These are phyloP conservation scores for Aspergillus ostianus DNA, from an alignment of 495 filamentous ascomycete genomes.

Conservation along the genomic window DNA sequence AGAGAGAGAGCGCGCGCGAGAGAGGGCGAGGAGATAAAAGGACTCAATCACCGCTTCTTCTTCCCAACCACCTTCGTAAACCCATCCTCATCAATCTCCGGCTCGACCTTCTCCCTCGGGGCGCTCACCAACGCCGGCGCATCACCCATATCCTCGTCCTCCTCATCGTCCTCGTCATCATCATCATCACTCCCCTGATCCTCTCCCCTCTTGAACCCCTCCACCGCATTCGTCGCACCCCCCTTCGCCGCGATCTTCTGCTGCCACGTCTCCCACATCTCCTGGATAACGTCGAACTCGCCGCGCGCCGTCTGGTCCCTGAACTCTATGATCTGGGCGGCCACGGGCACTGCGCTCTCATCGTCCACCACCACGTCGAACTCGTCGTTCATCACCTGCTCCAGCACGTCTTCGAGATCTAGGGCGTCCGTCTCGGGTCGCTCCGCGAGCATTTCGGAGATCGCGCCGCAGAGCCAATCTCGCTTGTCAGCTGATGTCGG, in stretches of 20 bases:
- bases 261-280: conserved; percentile 65
- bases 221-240: conserved; percentile 42
- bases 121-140: conserved; percentile 59
- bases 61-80: conserved; percentile 86
- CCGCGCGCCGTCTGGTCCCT: conserved; percentile 59
- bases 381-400: conserved; percentile 92
- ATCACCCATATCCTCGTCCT: conserved; percentile 73
- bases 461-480: conserved; percentile 90
- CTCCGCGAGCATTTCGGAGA: conserved; percentile 75
- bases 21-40: neutral
- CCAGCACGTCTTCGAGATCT: conserved; percentile 77
- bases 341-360: conserved; percentile 73
- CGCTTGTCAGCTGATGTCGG: conserved; percentile 82
- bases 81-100: conserved; percentile 88
- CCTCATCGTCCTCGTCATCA: conserved; percentile 48
- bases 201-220: conserved; percentile 57
- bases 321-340: conserved; percentile 66
- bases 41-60: conserved; percentile 50
- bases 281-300: conserved; percentile 65
- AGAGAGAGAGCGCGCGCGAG: conserved; percentile 1
- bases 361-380: conserved; percentile 92
- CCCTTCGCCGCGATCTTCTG: conserved; percentile 49
- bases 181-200: conserved; percentile 58
- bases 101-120: conserved; percentile 62
- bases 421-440: conserved; percentile 74